Evolutionary conservation across 2,329 filamentous ascomycete genomes (phyloP), one percentile per base, ranked within the genome.

Genomic region (Colletotrichum sp.): DNA sequence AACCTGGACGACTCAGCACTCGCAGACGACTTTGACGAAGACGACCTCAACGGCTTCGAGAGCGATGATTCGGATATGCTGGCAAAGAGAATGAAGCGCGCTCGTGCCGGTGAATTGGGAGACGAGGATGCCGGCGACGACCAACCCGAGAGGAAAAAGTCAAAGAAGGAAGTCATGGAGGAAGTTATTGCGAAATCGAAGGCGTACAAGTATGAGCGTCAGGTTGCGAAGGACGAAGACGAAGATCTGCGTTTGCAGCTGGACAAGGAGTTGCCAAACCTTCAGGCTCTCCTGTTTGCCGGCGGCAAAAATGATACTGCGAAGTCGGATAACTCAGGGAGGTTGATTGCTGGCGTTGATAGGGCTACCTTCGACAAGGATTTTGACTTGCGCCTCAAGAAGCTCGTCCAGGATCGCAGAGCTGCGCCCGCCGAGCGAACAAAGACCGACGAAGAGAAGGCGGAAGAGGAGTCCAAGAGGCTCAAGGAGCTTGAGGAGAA

Each of bases 101-200:
- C 92, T 71, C 90, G 92, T 68, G 85, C 86, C 9, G 84, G 87
- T 32, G 80, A 82, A 36, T 79, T 88, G 30, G 83, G 83, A 32
- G 81, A 86, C 26, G 85, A 87, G 5, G 88, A 86, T 6, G 88
- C 88, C 8, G 87, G 85, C n/a, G 89, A 87, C 4, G 87, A 86
- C 5, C 88, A 88, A 8, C 96, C 95, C 0, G 94, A 96, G 80
- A 91, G 94, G 75, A 98, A 98, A 85, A 99, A 98, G 88, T 93
- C 93, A 5, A 99, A 98, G 86, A 95, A 97, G 70, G 97, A 99
- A 85, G 95, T 99, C 66, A 98, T 99, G 95, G 94, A 98, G 81
- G 98, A 99, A 85, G 90, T 99, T 77, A 98, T 99, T 79, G 95
- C 96, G 76, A 99, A 99, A 86, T 99, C 96, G 1, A 99, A 99